Evolutionary conservation across 345 rosid species (phyloP).

Genomic region (Moricandia moricandioides): DNA sequence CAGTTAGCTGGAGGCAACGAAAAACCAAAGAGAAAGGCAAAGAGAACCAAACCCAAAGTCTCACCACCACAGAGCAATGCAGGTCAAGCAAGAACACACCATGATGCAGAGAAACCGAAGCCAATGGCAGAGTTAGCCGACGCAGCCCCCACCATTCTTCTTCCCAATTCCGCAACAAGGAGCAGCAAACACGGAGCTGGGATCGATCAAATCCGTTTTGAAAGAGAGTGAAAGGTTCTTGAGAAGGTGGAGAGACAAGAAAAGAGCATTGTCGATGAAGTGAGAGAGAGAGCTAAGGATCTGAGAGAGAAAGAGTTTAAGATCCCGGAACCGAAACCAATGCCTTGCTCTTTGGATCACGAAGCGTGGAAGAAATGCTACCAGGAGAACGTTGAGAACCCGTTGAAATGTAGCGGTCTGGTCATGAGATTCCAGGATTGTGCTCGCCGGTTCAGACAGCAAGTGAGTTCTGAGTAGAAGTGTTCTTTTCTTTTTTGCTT

Average conservation of each 20-base stretch:
- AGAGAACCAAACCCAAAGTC: conserved; percentile 56
- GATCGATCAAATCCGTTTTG: conserved; percentile 59
- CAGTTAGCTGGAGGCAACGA: conserved; percentile 51
- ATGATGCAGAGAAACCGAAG: conserved; percentile 49
- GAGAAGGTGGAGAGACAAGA: conserved; percentile 77
- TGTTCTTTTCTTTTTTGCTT: not conserved
- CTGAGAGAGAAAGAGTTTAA: conserved; percentile 87
- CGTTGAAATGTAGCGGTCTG: conserved; percentile 60
- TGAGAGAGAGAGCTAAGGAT: conserved; percentile 77
- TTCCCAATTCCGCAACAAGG: conserved; percentile 45
- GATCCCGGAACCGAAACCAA: conserved; percentile 78
- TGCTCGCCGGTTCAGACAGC: conserved; percentile 67
- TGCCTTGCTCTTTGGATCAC: conserved; percentile 76
- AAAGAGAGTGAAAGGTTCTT: conserved; percentile 70
- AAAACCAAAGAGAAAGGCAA: conserved; percentile 59
- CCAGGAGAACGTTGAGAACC: conserved; percentile 58
- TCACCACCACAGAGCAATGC: conserved; percentile 43
- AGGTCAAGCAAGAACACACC: conserved; percentile 45
- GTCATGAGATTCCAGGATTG: conserved; percentile 67
- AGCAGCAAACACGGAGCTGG: conserved; percentile 53
- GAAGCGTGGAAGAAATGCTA: conserved; percentile 78
- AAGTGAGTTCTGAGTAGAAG: conserved; percentile 34
- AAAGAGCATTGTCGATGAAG: conserved; percentile 58
- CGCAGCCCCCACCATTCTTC: conserved; percentile 65
- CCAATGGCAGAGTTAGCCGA: conserved; percentile 53